These are phyloP conservation scores for Atkinsonella texensis DNA, from an alignment of 2,329 filamentous ascomycete genomes.

Conservation along the genomic window DNA sequence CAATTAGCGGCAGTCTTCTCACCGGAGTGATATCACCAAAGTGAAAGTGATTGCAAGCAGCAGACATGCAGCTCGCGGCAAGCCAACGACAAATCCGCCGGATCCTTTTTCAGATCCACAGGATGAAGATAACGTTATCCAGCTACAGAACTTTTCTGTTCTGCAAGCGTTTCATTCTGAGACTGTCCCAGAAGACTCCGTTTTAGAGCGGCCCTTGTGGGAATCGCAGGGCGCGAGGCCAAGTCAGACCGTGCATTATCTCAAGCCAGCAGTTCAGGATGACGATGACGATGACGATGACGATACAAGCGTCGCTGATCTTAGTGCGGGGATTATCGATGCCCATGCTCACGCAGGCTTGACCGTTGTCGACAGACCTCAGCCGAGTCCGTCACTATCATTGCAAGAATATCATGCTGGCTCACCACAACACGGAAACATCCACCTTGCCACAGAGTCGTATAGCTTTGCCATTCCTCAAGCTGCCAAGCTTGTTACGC, in stretches of 20 bases:
- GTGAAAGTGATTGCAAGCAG: background rate
- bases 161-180: background rate
- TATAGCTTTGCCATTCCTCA: background rate
- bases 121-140: slow-evolving; percentile 4
- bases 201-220: slow-evolving; percentile 4
- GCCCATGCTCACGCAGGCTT: background rate
- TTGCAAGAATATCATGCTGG: background rate
- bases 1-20: background rate
- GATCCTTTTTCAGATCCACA: slow-evolving; percentile 6
- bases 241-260: background rate
- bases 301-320: slow-evolving; percentile 8
- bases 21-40: slow-evolving; percentile 4
- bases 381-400: background rate
- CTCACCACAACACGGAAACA: background rate
- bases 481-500: background rate
- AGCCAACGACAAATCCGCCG: background rate
- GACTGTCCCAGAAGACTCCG: background rate
- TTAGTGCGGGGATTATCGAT: slow-evolving; percentile 20
- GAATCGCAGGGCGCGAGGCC: background rate
- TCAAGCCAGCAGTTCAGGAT: slow-evolving; percentile 1
- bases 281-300: slow-evolving; percentile 13
- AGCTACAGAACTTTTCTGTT: slow-evolving; percentile 2
- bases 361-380: background rate
- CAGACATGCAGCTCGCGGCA: background rate
- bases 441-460: background rate